A percentile compares a stretch with the other conserved stretches of the same genome.
Evolutionary conservation across 108 stramenopile genomes (phyloP).

Genomic region (Conticribra weissflogii): DNA sequence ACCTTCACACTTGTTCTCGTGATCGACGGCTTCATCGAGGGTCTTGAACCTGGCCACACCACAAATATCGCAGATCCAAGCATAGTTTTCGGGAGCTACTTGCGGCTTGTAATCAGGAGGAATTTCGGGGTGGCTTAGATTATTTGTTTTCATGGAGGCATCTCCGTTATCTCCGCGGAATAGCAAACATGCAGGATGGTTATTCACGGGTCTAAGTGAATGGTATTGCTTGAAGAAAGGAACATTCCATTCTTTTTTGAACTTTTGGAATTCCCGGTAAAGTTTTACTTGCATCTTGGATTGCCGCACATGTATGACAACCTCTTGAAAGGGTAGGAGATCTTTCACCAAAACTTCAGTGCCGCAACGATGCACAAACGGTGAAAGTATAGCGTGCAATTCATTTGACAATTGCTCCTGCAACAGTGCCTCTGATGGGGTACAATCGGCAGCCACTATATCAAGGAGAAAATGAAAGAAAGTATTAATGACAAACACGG

Average conservation of each 20-base stretch:
- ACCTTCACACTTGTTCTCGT: constrained; percentile 39
- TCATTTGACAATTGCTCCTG: constrained; percentile 37
- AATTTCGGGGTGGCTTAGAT: neutral
- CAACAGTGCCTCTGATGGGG: constrained; percentile 20
- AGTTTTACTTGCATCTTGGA: constrained; percentile 61
- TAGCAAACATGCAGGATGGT: constrained; percentile 65
- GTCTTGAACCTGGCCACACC: constrained; percentile 33
- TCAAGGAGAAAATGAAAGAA: no score
- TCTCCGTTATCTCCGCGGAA: neutral
- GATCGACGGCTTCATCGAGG: constrained; percentile 43
- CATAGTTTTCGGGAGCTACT: constrained; percentile 33
- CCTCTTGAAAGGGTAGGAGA: constrained; percentile 66
- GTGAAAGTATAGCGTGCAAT: constrained; percentile 45
- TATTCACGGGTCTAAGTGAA: constrained; percentile 56
- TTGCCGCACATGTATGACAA: constrained; percentile 66
- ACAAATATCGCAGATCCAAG: constrained; percentile 52
- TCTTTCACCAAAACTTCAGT: constrained; percentile 50
- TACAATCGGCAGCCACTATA: constrained; percentile 53
- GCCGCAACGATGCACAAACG: constrained; percentile 67
- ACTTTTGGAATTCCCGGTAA: constrained; percentile 52
- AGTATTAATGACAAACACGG: no score
- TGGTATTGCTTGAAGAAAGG: constrained; percentile 60
- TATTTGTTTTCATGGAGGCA: constrained; percentile 4
- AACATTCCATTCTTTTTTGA: constrained; percentile 21
- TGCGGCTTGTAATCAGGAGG: constrained; percentile 10